Base-by-base conservation (phyloP, 371 early-diverging fungal species). In the Actinomucor elegans region DNA sequence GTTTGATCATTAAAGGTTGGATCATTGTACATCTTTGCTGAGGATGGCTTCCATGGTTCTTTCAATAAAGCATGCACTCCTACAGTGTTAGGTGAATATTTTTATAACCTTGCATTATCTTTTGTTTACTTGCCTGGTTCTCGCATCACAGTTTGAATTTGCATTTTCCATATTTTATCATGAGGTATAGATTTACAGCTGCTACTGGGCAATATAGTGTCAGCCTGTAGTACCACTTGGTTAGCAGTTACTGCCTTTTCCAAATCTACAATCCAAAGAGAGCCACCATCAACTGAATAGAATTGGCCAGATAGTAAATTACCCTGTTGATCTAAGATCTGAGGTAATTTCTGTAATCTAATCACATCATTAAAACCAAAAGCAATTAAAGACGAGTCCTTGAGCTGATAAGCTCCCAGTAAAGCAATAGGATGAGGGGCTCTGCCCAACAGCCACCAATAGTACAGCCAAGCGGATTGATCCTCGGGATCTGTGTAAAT, bases 401-500 rank as follows among this genome's bases (percentile, higher is more conserved):
- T 45, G 14, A 59, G 17, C 9, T 46, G 40, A 32, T 53, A 69
- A 4, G 63, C 70, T 17, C 70, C 70, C n/a, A 50, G 21, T 9
- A 61, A 36, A 11, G 43, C 33, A 1, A 73, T 58, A 12, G 45
- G 21, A n/a, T 65, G 56, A 8, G 58, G 50, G 5, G 57, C 64
- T 67, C 78, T 64, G 2, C 89, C 93, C 17, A 94, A 66, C 29
- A 96, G 69, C 93, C 94, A 96, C 52, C 91, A 82, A 48, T 92
- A 87, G 72, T 98, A 96, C 6, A 98, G 69, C 97, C 97, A 98
- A 12, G 95, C 96, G 49, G 89, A 89, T 61, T 96, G 97, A 71
- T 98, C 97, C n/a, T 88, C 89, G 5, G 97, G 98, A 52, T 98
- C 97, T 5, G 96, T 96, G 60, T 86, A 98, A 31, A 94, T 78